A percentile compares a stretch with the other conserved stretches of the same genome.
Conservation (phyloP, 352 stramenopile genomes). For the Thraustotheca clavata region DNA sequence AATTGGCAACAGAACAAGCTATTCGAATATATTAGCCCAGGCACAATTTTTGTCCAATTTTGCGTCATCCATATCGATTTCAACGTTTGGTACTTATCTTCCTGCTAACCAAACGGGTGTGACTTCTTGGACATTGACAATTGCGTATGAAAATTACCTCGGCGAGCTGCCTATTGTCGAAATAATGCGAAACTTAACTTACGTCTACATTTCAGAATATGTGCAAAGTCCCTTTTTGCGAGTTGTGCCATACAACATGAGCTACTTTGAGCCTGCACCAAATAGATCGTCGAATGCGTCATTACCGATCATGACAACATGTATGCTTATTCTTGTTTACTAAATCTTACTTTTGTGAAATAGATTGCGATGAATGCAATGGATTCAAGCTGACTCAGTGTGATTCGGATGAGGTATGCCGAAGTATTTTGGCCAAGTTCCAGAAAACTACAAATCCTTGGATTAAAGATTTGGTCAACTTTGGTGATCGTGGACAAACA, state of each 20-base stretch:
- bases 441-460: no score
- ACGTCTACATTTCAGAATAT: neutral
- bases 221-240: neutral
- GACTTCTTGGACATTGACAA: neutral
- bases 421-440: neutral
- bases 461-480: no score
- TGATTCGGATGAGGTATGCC: neutral
- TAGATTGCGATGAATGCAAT: neutral
- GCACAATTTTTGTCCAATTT: neutral
- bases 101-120: neutral
- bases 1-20: neutral
- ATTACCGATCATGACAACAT: neutral
- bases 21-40: neutral
- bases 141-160: neutral
- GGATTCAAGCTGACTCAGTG: neutral
- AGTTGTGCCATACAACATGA: neutral
- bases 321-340: neutral
- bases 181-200: neutral
- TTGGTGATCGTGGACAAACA: no score
- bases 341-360: neutral
- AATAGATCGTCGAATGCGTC: neutral
- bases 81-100: neutral
- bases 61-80: neutral
- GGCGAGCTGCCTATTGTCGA: neutral
- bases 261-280: neutral